phyloP scores from a whole-genome alignment of 257 asterid species.

The Nemophila menziesii region DNA sequence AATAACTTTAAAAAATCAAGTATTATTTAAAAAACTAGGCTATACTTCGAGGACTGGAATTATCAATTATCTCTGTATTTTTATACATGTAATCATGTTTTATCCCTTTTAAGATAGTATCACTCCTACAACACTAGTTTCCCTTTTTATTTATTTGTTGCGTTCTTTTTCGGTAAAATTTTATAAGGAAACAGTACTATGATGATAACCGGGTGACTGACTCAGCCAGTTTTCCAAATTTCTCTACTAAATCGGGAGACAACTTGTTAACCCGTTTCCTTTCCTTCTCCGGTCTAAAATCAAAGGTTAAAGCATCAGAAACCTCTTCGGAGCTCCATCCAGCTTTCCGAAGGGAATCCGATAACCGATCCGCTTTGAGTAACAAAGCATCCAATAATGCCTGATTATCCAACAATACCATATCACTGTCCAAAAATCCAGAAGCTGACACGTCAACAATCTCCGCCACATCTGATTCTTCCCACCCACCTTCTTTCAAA shows the following conservation, averaged over 20 bases:
- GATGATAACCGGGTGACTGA: constrained; percentile 54
- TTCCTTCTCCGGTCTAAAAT: constrained; percentile 59
- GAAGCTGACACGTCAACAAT: constrained; percentile 68
- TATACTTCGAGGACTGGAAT: no score
- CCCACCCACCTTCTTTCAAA: constrained; percentile 79
- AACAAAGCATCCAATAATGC: constrained; percentile 76
- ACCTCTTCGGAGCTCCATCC: constrained; percentile 99
- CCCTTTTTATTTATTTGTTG: no score
- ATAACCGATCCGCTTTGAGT: constrained; percentile 76
- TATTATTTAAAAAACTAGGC: no score
- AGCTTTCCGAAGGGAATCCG: constrained; percentile 64
- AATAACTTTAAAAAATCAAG: no score
- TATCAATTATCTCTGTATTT: no score
- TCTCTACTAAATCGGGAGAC: constrained; percentile 62
- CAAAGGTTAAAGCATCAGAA: constrained; percentile 73
- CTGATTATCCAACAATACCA: constrained; percentile 74
- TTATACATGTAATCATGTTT: no score
- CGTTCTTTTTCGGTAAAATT: no score
- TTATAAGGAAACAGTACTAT: constrained; percentile 13
- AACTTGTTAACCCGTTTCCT: constrained; percentile 52
- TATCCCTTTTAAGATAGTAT: no score
- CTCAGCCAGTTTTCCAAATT: constrained; percentile 72
- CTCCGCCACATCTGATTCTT: constrained; percentile 79
- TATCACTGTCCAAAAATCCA: constrained; percentile 76
- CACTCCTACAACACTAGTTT: no score